Evolutionary conservation across 345 rosid genomes (phyloP).

Genomic region (Combretum micranthum): DNA sequence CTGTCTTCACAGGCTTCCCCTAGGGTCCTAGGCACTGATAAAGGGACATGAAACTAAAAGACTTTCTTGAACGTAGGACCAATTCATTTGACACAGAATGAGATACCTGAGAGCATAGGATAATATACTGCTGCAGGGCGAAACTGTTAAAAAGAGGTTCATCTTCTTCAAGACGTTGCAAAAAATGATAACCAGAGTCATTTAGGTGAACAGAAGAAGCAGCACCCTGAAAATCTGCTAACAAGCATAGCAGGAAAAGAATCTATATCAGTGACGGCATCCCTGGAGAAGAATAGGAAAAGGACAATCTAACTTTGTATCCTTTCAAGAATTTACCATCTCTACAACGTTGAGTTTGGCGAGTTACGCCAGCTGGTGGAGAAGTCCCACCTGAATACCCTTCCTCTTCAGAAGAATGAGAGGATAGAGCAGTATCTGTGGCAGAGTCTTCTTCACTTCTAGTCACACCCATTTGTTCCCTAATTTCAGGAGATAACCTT

Average conservation of each 20-base stretch:
- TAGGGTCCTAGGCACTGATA: not conserved
- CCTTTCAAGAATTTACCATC: constrained; percentile 26
- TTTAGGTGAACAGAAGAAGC: constrained; percentile 13
- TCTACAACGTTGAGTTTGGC: constrained; percentile 13
- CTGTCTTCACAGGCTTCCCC: too few species aligned
- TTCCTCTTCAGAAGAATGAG: constrained; percentile 39
- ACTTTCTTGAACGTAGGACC: not conserved
- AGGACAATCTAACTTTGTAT: not conserved
- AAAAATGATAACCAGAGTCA: constrained; percentile 17
- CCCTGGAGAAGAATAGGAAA: not conserved
- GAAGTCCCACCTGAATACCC: constrained; percentile 21
- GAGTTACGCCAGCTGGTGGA: constrained; percentile 17
- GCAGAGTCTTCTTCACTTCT: constrained; percentile 23
- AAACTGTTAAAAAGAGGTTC: constrained; percentile 64
- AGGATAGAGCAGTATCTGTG: constrained; percentile 19
- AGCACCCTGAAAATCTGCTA: constrained; percentile 22
- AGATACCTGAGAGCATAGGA: constrained; percentile 76
- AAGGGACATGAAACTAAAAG: not conserved
- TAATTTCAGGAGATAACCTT: constrained; percentile 22
- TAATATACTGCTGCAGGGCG: constrained; percentile 77
- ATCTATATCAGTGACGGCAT: not conserved
- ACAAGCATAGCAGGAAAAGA: constrained; percentile 1
- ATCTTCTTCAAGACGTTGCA: constrained; percentile 17
- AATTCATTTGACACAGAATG: not conserved
- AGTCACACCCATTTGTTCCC: constrained; percentile 10